Base-by-base conservation (phyloP, 2,329 filamentous ascomycete species). In the Tolypocladium album region DNA sequence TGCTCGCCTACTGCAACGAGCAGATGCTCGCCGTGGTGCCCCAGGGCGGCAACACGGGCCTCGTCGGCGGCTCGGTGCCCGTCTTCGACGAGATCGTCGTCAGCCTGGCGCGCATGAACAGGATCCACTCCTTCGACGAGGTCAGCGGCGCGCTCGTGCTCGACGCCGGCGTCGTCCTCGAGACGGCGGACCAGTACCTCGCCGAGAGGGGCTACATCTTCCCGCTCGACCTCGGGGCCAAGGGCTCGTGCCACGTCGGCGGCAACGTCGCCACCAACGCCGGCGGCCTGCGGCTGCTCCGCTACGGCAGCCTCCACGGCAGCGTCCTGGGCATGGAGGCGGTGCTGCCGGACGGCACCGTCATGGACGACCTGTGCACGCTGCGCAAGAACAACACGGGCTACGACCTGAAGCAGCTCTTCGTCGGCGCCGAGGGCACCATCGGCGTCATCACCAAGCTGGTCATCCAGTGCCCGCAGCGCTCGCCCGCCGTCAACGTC, bases 51-150 rank as follows among this genome's bases (percentile, higher is more conserved):
- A 99, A 99, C 75, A 96, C 94, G 3, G 95, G 94, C 8, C 82
- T 99, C 40, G 94, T 99, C 2, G 95, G 94, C 61, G 94, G 94
- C 56, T 96, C 91, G 0, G 90, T 99, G 36, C 94, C 95, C 1
- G 92, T 99, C 24, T 99, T 97, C 71, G 95, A 99, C 72, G 95
- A 99, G 80, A 96, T 99, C 67, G 89, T 99, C 67, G 83, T 99
- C 78, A 96, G 88, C 75, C 86, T 94, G 72, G 83, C 85, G 65
- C 88, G 91, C 64, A 94, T 99, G 91, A 96, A 95, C 79, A 78
- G 86, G 69, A 92, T 99, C 63, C 84, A 89, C 67, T 92, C 88
- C 3, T 97, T 99, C 69, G 94, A 99, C 74, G 88, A 95, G 59
- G 89, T 95, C 57, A 96, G 91, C 58, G 94, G 94, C 57, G 88